Base-by-base conservation (phyloP, 2,329 filamentous ascomycete species). In the Ophiostoma australiae region DNA sequence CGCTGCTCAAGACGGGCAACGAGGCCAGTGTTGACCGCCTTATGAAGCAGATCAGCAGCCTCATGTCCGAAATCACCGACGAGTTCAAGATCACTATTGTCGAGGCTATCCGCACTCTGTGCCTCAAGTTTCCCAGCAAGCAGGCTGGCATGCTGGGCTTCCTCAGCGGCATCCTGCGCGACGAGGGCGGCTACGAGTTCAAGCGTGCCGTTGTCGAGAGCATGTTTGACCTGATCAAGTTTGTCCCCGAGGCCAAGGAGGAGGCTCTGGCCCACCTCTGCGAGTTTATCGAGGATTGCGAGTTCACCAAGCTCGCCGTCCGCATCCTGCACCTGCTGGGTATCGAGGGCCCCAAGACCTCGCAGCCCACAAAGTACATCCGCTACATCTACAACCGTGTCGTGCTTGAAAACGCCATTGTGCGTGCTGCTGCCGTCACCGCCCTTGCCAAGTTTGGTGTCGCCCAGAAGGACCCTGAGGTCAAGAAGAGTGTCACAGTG, bases 31-130 rank as follows among this genome's bases (percentile, higher is more conserved):
- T 99, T 65, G 95, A 99, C 79, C 90, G 95, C 70, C 83, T 99
- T 75, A 97, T 99, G 93, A 97, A 97, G 86, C 94, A 98, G 80
- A 98, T 99, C 74, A 93, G 93, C 33, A 91, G 91, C 55, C 97
- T 99, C 84, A 98, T 99, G 95, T 92, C 94, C 4, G 95, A 98
- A 81, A 98, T 98, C 75, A 97, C 94, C 7, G 95, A 99, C 78
- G 95, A 99, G 81, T 99, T 99, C 86, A 99, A 98, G 85, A 97
- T 99, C 76, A 99, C 95, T n/a, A 97, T 99, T 77, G 94, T 99
- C 63, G 95, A 99, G 81, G 95, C 95, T 61, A 97, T 99, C 78
- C 91, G 95, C 73, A 98, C 95, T 3, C 84, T 99, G 58, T 98
- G 94, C 80, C 85, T 99, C 76, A 99, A 99, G 82, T 99, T 99